Percentiles rank a stretch among this genome's conserved stretches.
These are phyloP conservation scores for Fomitopsis pulvina DNA, from an alignment of 768 basidiomycete species.

Conservation along the genomic window DNA sequence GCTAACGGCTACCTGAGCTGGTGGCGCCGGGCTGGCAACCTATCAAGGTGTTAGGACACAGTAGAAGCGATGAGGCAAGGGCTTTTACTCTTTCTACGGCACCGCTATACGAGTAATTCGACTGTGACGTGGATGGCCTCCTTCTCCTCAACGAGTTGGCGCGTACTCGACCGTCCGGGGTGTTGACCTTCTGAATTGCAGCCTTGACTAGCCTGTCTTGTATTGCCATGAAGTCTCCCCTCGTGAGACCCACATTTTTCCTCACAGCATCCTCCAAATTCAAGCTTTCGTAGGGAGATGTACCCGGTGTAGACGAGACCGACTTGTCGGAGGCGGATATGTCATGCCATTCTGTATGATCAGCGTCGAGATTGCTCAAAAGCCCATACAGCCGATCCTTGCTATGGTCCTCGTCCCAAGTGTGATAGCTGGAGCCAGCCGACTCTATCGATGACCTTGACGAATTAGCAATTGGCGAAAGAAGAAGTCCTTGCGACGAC, in stretches of 20 bases:
- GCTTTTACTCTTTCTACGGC: too few relatives aligned
- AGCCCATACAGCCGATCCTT: slow-evolving; percentile 47
- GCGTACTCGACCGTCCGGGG: slow-evolving; percentile 54
- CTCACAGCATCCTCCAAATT: slow-evolving; percentile 64
- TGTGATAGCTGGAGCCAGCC: slow-evolving; percentile 81
- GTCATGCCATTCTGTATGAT: slow-evolving; percentile 61
- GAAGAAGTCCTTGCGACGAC: slow-evolving; percentile 38
- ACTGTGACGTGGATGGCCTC: slow-evolving; percentile 79
- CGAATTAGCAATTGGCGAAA: slow-evolving; percentile 66
- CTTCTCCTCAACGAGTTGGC: slow-evolving; percentile 67
- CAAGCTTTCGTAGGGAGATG: slow-evolving; percentile 43
- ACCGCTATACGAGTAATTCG: slow-evolving; percentile 66
- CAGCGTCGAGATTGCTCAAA: slow-evolving; percentile 45
- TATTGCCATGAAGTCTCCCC: slow-evolving; percentile 61
- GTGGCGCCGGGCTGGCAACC: slow-evolving; percentile 58
- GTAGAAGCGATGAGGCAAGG: too few relatives aligned
- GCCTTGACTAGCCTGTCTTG: slow-evolving; percentile 72
- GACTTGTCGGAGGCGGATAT: slow-evolving; percentile 39
- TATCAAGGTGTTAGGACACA: slow-evolving; percentile 20
- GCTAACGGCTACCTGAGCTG: slow-evolving; percentile 31
- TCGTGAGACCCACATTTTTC: slow-evolving; percentile 61
- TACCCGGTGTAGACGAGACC: slow-evolving; percentile 40
- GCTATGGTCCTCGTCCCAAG: slow-evolving; percentile 56
- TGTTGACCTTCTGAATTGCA: slow-evolving; percentile 48
- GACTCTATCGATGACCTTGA: slow-evolving; percentile 79